Evolutionary conservation across 192 early-diverging fungal genomes (phyloP).

Genomic region (Coemansia sp.): DNA sequence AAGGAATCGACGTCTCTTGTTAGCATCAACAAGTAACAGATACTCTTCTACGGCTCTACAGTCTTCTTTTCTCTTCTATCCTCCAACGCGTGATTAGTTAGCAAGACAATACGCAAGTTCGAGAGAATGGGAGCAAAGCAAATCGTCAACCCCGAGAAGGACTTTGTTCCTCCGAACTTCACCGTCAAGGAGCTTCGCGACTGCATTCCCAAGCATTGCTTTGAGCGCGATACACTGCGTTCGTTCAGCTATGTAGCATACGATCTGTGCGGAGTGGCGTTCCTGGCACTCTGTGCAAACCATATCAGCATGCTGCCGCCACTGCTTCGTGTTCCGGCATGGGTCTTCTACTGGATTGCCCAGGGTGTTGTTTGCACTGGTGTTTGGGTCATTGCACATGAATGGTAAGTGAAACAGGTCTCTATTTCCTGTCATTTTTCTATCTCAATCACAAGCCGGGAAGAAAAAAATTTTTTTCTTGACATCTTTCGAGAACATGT

Average conservation of each 20-base stretch:
- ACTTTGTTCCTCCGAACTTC: constrained; percentile 64
- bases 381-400: constrained; percentile 86
- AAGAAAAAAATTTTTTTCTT: constrained; percentile 2
- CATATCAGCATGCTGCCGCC: constrained; percentile 62
- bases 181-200: constrained; percentile 92
- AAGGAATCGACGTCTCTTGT: neutral
- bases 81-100: neutral
- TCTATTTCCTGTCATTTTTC: neutral
- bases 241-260: constrained; percentile 79
- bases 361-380: constrained; percentile 88
- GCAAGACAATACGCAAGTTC: neutral
- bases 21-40: neutral
- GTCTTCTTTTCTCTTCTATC: neutral
- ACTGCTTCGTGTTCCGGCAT: constrained; percentile 59
- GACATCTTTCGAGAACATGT: neutral
- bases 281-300: constrained; percentile 68
- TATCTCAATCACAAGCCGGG: neutral
- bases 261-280: constrained; percentile 70
- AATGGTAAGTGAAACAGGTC: constrained; percentile 61
- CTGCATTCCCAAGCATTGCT: constrained; percentile 89
- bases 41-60: neutral
- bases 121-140: constrained; percentile 37
- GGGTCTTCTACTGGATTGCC: constrained; percentile 79
- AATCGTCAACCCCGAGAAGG: constrained; percentile 46
- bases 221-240: constrained; percentile 76